Evolutionary conservation across 371 early-diverging fungal genomes (phyloP).

Genomic region (Mortierella sp.): DNA sequence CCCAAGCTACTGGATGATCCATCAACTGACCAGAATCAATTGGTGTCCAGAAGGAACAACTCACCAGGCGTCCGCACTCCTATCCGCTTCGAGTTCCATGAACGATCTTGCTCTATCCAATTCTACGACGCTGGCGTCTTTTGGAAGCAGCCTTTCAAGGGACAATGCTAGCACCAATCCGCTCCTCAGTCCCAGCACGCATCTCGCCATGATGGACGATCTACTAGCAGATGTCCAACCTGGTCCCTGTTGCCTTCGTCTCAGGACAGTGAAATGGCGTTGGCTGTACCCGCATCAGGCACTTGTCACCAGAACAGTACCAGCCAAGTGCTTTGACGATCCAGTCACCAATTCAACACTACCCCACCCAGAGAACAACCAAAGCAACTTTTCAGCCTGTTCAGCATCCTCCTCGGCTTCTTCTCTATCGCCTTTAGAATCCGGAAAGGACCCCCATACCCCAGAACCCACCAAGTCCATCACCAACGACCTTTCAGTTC

Average conservation of each 20-base stretch:
- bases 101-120: slow-evolving; percentile 22
- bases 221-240: slow-evolving; percentile 5
- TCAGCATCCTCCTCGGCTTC: slow-evolving; percentile 13
- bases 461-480: slow-evolving; percentile 10
- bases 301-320: slow-evolving; percentile 28
- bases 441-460: neutral
- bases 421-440: neutral
- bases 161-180: slow-evolving; percentile 13
- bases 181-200: slow-evolving; percentile 40
- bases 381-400: neutral
- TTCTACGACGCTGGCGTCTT: slow-evolving; percentile 25
- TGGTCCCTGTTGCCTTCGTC: neutral
- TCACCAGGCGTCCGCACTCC: slow-evolving; percentile 22
- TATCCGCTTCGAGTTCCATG: slow-evolving; percentile 31
- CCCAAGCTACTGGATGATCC: too few species aligned
- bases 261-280: slow-evolving; percentile 26
- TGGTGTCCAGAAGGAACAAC: slow-evolving; percentile 33
- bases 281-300: slow-evolving; percentile 13
- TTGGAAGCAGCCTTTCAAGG: slow-evolving; percentile 5
- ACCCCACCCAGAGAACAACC: neutral
- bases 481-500: slow-evolving; percentile 34
- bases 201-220: slow-evolving; percentile 44
- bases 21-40: slow-evolving; percentile 26
- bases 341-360: slow-evolving; percentile 4
- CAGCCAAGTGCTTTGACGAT: slow-evolving; percentile 44